Evolutionary conservation across 2,329 filamentous ascomycete species (phyloP), one percentile per base, ranked within the genome.

Genomic region (Paracoccidioides brasiliensis): DNA sequence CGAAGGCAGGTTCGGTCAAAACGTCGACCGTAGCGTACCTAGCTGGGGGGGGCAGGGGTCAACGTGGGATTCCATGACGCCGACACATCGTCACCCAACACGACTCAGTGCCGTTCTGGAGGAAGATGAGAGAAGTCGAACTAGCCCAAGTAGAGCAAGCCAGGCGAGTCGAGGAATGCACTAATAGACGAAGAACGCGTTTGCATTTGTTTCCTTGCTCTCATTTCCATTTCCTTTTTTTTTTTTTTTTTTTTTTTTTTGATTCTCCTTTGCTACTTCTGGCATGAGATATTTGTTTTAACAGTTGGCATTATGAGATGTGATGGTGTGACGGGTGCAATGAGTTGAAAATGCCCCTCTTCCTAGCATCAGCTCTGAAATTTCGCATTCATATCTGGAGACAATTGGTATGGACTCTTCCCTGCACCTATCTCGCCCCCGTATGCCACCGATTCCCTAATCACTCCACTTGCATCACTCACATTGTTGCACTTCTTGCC

Each of bases 21-120:
- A 68, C 58, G 72, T 79, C 15, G 85, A 89, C 63, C 89, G 89
- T 65, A 76, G 78, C 4, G 85, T 84, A 46, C 74, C 80, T 46
- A 82, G 79, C 28, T 88, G 84, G 69, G 83, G 76, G n/a, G 83
- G 76, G 12, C 70, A 77, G 6, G 79, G 80, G 1, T 78, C 82
- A 2, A 84, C 81, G 14, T 94, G 88, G 88, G 87, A 93, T 60
- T 72, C 74, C n/a, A 75, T 88, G 59, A 84, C 85, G 30, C 80
- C 83, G 5, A 69, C 76, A 55, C 90, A 95, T 69, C 88, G 93
- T 62, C 89, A 95, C 70, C 90, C 90, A 0, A 95, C 90, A 7
- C 77, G 90, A 56, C 75, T 95, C 59, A 95, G 89, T 68, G 90
- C 95, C 70, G 90, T 95, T 33, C 78, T 93, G 35, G 86, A 90